Conservation (phyloP, 176 grass and related monocot species). For the Oryza punctata region DNA sequence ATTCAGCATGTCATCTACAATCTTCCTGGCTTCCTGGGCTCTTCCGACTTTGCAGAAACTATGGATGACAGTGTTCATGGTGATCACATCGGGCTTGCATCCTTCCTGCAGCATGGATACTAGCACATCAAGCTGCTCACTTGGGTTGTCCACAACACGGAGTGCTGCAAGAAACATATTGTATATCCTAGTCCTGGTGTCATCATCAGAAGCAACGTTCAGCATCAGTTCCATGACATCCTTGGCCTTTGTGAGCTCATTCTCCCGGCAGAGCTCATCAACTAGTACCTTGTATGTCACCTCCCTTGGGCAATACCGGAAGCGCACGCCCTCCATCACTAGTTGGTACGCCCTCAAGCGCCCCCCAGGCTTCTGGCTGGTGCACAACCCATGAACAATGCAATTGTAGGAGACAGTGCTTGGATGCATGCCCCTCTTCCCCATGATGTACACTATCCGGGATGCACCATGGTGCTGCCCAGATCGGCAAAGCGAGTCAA, state of each 20-base stretch:
- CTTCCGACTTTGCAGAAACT: conserved; percentile 85
- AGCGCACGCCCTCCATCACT: conserved; percentile 62
- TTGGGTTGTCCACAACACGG: conserved; percentile 60
- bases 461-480: conserved; percentile 74
- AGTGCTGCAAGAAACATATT: conserved; percentile 82
- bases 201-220: background rate
- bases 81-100: conserved; percentile 69
- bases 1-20: conserved; percentile 73
- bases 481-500: conserved; percentile 70
- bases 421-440: conserved; percentile 60
- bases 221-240: conserved; percentile 72
- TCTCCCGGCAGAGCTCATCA: conserved; percentile 68
- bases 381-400: conserved; percentile 84
- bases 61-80: conserved; percentile 87
- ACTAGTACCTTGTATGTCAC: conserved; percentile 72
- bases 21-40: conserved; percentile 69
- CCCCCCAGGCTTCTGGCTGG: conserved; percentile 45
- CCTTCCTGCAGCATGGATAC: conserved; percentile 80
- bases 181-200: conserved; percentile 64
- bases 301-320: conserved; percentile 58
- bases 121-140: conserved; percentile 71
- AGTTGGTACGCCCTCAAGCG: conserved; percentile 74
- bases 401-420: conserved; percentile 82
- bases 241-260: conserved; percentile 71
- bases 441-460: conserved; percentile 84